Evolutionary conservation across 306 rosid species (phyloP).

Genomic region (Dalbergia cultrata): DNA sequence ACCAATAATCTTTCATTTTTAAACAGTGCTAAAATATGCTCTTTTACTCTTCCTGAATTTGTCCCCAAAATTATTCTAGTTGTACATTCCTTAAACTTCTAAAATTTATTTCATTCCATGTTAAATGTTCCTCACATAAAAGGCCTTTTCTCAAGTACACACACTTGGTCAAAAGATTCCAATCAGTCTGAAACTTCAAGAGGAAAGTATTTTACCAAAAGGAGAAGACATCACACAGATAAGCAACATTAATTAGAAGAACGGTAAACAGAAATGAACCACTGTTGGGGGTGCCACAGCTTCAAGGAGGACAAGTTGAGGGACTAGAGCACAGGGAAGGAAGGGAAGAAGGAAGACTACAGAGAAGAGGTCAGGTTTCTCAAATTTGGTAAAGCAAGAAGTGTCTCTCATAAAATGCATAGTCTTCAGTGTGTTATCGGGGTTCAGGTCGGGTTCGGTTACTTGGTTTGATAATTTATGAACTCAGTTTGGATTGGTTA

Average conservation of each 20-base stretch:
- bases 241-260: neutral
- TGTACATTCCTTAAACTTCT: neutral
- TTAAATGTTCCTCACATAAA: constrained; percentile 5
- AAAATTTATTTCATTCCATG: neutral
- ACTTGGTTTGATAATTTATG: neutral
- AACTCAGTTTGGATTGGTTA: neutral
- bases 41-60: neutral
- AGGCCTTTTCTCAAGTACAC: neutral
- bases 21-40: constrained; percentile 4
- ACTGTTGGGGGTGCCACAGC: no score
- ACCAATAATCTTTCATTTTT: neutral
- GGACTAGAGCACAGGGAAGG: neutral
- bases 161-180: neutral
- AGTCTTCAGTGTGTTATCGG: neutral
- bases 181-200: neutral
- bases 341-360: neutral
- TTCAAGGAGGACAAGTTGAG: no score
- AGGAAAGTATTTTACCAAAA: constrained; percentile 14
- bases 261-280: neutral
- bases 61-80: neutral
- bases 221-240: constrained; percentile 6
- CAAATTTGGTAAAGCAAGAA: neutral
- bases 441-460: neutral
- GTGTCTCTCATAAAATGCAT: neutral
- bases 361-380: neutral